Evolutionary conservation across 2,329 filamentous ascomycete species (phyloP).

Genomic region (Ophiocordyceps camponoti-rufipedis): DNA sequence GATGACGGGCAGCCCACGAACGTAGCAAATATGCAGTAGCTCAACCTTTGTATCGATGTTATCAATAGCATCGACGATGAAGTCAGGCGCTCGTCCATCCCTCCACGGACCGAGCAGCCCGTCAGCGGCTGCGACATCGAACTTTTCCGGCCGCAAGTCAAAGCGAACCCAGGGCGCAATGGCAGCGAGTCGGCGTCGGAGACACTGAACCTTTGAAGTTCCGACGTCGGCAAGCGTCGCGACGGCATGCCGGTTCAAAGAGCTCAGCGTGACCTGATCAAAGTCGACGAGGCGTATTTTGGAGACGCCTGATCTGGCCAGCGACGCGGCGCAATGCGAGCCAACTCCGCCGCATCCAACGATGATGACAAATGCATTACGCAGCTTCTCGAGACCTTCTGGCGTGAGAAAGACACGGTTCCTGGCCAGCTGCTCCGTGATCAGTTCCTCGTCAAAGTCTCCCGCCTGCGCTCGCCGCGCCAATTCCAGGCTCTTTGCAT

Average conservation of each 20-base stretch:
- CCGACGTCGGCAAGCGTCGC: slow-evolving; percentile 90
- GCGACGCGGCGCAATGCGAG: slow-evolving; percentile 72
- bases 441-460: slow-evolving; percentile 59
- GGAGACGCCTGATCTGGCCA: slow-evolving; percentile 79
- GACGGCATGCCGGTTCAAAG: slow-evolving; percentile 87
- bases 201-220: slow-evolving; percentile 74
- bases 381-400: slow-evolving; percentile 61
- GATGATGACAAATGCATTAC: slow-evolving; percentile 67
- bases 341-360: slow-evolving; percentile 92
- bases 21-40: slow-evolving; percentile 72
- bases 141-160: slow-evolving; percentile 72
- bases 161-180: slow-evolving; percentile 86
- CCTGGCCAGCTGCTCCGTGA: slow-evolving; percentile 83
- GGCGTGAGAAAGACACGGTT: slow-evolving; percentile 83
- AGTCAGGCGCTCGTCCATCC: slow-evolving; percentile 51
- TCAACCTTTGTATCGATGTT: slow-evolving; percentile 96
- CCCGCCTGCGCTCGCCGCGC: slow-evolving; percentile 42
- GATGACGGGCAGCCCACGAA: slow-evolving; percentile 62
- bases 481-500: slow-evolving; percentile 37
- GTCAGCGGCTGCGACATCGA: slow-evolving; percentile 48
- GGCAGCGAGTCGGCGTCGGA: slow-evolving; percentile 63
- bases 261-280: slow-evolving; percentile 90
- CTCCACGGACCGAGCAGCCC: slow-evolving; percentile 50
- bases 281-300: slow-evolving; percentile 84
- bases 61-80: slow-evolving; percentile 93